Conservation (phyloP, 805 yeast genomes). For the Diddensiella transvaalensis region DNA sequence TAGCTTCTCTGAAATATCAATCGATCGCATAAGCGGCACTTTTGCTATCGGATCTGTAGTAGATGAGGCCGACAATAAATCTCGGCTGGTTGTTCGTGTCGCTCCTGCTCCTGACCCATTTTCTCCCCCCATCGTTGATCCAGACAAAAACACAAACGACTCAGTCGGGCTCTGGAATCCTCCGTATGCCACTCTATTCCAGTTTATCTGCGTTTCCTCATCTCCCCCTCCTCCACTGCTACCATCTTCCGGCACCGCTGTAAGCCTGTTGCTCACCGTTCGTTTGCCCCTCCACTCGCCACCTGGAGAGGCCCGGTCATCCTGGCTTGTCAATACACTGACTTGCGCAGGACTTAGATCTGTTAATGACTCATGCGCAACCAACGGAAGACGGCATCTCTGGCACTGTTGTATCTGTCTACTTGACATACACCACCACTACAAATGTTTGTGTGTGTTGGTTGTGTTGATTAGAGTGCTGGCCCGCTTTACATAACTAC, state of each 20-base stretch:
- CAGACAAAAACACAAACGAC: slow-evolving; percentile 22
- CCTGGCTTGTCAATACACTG: slow-evolving; percentile 45
- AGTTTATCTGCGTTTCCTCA: not conserved
- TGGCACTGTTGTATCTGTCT: slow-evolving; percentile 42
- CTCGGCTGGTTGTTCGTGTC: not conserved
- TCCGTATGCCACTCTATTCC: not conserved
- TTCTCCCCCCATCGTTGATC: slow-evolving; percentile 34
- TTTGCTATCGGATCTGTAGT: not conserved
- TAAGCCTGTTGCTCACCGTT: slow-evolving; percentile 2
- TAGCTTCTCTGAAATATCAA: slow-evolving; percentile 52
- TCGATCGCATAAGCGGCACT: not conserved
- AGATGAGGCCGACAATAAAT: not conserved
- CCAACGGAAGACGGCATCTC: slow-evolving; percentile 57
- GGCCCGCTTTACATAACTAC: too few species aligned
- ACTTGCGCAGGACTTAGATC: slow-evolving; percentile 54
- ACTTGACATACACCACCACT: not conserved
- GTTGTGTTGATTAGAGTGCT: too few species aligned
- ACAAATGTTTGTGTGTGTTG: too few species aligned
- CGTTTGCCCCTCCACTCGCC: slow-evolving; percentile 12
- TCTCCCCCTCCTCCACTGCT: slow-evolving; percentile 1
- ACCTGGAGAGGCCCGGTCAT: slow-evolving; percentile 17
- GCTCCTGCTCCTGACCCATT: not conserved
- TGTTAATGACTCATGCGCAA: slow-evolving; percentile 52
- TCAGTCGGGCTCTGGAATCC: slow-evolving; percentile 19
- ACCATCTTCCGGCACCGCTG: slow-evolving; percentile 15